Base-by-base conservation (phyloP, 2,329 filamentous ascomycete species). In the Ascochyta clinopodiicola region DNA sequence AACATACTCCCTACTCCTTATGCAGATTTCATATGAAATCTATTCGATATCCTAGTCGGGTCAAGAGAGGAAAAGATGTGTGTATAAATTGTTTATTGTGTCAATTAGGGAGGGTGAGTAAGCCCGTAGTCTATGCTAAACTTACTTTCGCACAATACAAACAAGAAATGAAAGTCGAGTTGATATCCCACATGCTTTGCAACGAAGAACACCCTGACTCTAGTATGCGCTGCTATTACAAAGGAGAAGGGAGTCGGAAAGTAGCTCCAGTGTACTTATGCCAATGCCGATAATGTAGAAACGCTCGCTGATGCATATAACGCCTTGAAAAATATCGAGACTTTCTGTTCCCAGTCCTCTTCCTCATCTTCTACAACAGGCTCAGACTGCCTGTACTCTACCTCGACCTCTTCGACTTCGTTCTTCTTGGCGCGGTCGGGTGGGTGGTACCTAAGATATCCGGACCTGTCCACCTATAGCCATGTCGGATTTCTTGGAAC, bases 241-340 rank as follows among this genome's bases (percentile, higher is more conserved):
- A 54, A 54, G 38, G 34, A 50, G 51, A 39, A 50, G 39, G 40
- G 48, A 29, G 29, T 31, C 24, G 34, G 27, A 37, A 17, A 12
- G 25, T 27, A 34, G 35, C 19, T 43, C 47, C 39, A n/a, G 34
- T 37, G 17, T 44, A 25, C 40, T 25, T 49, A 53, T 53, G 51
- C 51, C 27, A 39, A 54, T 54, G 51, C 51, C 19, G 22, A 54
- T 48, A 34, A 55, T 55, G 27, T 34, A 21, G 32, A 31, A 31
- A 48, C 45, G 51, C 51, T 50, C 51, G 40, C 40, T 55, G 45
- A 55, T 55, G 51, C 51, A 50, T 24, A 45, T 40, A 45, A 55
- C 36, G 40, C 35, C 31, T 12, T 32, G 36, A 27, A 22, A 31
- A 48, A 49, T 39, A 21, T 22, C 24, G 32, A 15, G 34, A 36